phyloP scores from a whole-genome alignment of 179 eudicot genomes.

The Kewa caespitosa region DNA sequence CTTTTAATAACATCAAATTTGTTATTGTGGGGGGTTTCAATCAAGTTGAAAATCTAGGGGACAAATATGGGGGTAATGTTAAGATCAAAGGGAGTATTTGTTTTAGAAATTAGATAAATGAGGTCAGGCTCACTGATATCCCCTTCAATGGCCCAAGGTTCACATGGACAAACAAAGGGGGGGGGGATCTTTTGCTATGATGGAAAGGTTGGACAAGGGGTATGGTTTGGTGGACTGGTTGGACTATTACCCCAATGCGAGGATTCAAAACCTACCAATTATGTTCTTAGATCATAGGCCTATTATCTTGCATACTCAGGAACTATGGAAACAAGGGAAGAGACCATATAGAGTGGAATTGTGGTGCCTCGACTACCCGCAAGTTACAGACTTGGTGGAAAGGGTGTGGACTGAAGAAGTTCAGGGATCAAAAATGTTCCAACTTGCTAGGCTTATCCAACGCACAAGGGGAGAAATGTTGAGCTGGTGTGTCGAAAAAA shows the following conservation, averaged over 20 bases:
- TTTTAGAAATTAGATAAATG: neutral
- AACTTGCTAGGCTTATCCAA: too few species aligned
- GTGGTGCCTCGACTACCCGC: neutral
- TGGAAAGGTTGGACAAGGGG: neutral
- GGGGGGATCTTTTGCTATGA: neutral
- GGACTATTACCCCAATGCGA: neutral
- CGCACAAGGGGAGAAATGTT: too few species aligned
- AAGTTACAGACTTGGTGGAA: too few species aligned
- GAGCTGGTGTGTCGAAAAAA: too few species aligned
- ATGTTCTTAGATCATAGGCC: neutral
- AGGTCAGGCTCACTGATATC: neutral
- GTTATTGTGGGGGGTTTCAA: neutral
- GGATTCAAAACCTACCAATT: neutral
- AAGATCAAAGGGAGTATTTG: neutral
- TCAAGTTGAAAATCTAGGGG: neutral
- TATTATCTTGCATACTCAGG: neutral
- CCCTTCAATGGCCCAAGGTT: neutral
- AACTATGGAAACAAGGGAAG: neutral
- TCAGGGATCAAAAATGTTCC: too few species aligned
- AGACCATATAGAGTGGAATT: neutral
- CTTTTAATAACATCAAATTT: too few species aligned
- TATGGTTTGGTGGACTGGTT: neutral
- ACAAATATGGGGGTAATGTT: neutral
- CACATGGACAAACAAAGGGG: neutral
- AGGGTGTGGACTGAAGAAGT: too few species aligned